Evolutionary conservation across 73 alveolate genomes (phyloP), one percentile per base, ranked within the genome.

Genomic region (Stentor coeruleus): DNA sequence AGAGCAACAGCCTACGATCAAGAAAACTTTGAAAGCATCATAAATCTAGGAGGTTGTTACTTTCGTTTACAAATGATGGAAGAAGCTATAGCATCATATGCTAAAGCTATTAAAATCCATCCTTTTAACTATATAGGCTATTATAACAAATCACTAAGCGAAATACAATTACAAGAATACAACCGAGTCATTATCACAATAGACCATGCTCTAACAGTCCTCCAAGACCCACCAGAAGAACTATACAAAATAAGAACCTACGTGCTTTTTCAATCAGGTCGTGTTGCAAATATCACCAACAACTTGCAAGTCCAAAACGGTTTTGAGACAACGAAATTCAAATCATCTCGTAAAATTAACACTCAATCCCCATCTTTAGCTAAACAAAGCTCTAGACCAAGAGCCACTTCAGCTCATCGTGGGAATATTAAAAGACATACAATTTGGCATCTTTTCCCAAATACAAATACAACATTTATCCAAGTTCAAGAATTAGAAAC

Each of bases 181-280:
- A 49, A 20, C 66, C 66, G 20, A 20, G 66, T 49, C 28, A 49
- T 49, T 6, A 6, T 11, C 6, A 49, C 66, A 49, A 49, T 49
- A 49, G 66, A 49, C 66, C 6, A 49, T 20, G 66, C 66, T 49
- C 20, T 49, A 49, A 20, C 6, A 49, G 20, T 49, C 20, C 66
- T 49, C 6, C 6, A 20, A 6, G 20, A 49, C 66, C 79, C 79
- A 28, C 79, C 79, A 20, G 37, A 31, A 1, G 79, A 66, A 1
- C 41, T 66, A 1, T 66, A 20, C 79, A 66, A 66, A 66, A 26
- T 66, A 28, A 20, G 79, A 66, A 31, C 79, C 33, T 66, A 28
- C n/a, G 79, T 31, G 2, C 33, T 66, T 28, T 66, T 14, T 33
- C n/a, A 31, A 33, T 26, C 79, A 66, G 79, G 79, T 28, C n/a